Base-by-base conservation (phyloP, 805 yeast species). In the Cyberlindnera mississippiensis region DNA sequence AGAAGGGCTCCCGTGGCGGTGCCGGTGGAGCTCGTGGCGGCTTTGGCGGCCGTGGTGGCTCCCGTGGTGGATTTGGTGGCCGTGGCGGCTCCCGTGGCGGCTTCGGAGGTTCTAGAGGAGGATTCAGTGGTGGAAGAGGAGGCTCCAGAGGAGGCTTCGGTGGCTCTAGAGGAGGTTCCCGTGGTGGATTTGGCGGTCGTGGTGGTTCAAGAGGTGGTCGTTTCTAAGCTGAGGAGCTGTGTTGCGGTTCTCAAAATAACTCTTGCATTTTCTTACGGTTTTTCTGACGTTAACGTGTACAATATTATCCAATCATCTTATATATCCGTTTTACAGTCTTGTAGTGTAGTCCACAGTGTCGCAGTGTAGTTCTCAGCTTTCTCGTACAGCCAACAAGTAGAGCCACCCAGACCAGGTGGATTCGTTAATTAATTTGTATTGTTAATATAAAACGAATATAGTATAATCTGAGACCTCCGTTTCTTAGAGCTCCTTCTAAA, bases 1-100 rank as follows among this genome's bases (percentile, higher is more conserved):
- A 78, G 72, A 73, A 81, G 66, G 71, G 78, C 56, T 70, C 75
- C 33, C 72, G 76, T 45, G 78, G 80, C 46, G 76, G 77, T 34
- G 75, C 77, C 29, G 71, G 74, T 42, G 67, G 72, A 26, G 67
- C 66, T 43, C 69, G 71, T 41, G 71, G 75, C 8, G 46, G 67
- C 20, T 50, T 48, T 31, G 57, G 53, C 26, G 51, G 45, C 37
- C 29, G 39, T 18, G 33, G 52, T 29, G 56, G 56, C 37, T 40
- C 40, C 12, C 18, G 49, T 18, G 49, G 78, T 56, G 71, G 75
- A 29, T 72, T 75, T 44, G 77, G 79, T 45, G 75, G n/a, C n/a
- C n/a, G n/a, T n/a, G n/a, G n/a, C n/a, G n/a, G 76, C 28, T 74
- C 76, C 28, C 69, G 75, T 40, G 68, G 72, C 32, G 69, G 74